Evolutionary conservation across 2,329 filamentous ascomycete genomes (phyloP), one percentile per base, ranked within the genome.

Genomic region (Sporothrix luriei): DNA sequence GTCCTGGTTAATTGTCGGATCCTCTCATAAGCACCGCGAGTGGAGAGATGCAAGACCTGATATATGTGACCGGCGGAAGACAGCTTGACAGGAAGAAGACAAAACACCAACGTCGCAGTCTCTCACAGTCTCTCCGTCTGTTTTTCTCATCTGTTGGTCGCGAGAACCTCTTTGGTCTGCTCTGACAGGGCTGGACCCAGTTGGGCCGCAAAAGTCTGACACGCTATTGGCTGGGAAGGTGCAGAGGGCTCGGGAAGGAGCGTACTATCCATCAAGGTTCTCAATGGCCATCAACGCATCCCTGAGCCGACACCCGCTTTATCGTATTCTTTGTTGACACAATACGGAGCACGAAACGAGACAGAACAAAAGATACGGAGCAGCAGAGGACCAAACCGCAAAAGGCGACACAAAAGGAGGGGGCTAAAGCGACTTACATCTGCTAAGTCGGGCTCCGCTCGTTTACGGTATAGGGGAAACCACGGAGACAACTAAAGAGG

Each of bases 131-230:
- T 24, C 43, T 3, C 38, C 19, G 10, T 26, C 38, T 46, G 4
- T 24, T 54, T 14, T 38, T 14, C 33, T 29, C 6, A 29, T 33
- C 19, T 57, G 29, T 57, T 16, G 52, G 61, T 40, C 43, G 46
- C 51, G 65, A 68, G 69, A 70, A 70, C 69, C 69, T 64, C 65
- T 70, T 68, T 68, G 64, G 64, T 40, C 65, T 55, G 54, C 13
- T 24, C 21, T 26, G 38, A 13, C 40, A 57, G 24, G 33, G 10
- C 62, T 43, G 61, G 24, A 13, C 64, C 46, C 57, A 40, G 40
- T 57, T 43, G 48, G 40, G 49, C 33, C 49, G 38, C 24, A 48
- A 61, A 68, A 64, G 48, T 64, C 54, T 70, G 55, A 68, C 40
- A 70, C 65, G 55, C 65, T 38, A 70, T 70, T 70, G 69, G 69